Base-by-base conservation (phyloP, 2,329 filamentous ascomycete species). In the Trichoderma sp. region DNA sequence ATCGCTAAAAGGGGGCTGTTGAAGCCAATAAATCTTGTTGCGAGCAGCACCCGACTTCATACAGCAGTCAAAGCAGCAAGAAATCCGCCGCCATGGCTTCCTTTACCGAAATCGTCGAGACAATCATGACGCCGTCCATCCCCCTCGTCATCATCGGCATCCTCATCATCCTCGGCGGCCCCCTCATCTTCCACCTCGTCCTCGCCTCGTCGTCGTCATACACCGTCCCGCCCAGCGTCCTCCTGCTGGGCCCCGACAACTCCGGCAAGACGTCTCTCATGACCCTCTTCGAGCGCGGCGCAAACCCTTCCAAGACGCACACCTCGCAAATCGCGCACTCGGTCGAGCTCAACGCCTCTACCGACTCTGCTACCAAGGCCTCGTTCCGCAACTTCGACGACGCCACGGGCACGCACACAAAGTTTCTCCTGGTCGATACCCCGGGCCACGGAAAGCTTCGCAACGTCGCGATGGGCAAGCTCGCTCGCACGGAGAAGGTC, bases 391-490 rank as follows among this genome's bases (percentile, higher is more conserved):
- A 89, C 75, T 86, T 87, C 78, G 86, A 88, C 73, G 83, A 86
- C 71, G 76, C 81, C 49, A 81, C 82, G 66, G 83, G 85, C 68
- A 81, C 80, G 63, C 89, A 91, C 77, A 89, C 87, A 72, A 91
- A 89, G 77, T 92, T 96, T 78, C 83, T 91, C 51, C 83, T 98
- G 39, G 82, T 92, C 76, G 96, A 99, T 81, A 98, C 95, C 0
- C 96, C 96, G 0, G 96, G 96, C 49, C 96, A 99, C 82, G 94
- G 93, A 75, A 99, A 99, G 82, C 88, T 99, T 69, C 92, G 96
- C 70, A 86, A 89, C 74, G 84, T 88, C 72, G 89, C 91, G 4
- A 83, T 91, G 69, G 79, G 83, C 52, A 82, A 81, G 65, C 80
- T 90, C 30, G 76, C 73, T 68, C 76, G 72, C 70, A 75, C 75